These are phyloP conservation scores for Penicillium sp. DNA, from an alignment of 2,329 filamentous ascomycete species.

Conservation along the genomic window DNA sequence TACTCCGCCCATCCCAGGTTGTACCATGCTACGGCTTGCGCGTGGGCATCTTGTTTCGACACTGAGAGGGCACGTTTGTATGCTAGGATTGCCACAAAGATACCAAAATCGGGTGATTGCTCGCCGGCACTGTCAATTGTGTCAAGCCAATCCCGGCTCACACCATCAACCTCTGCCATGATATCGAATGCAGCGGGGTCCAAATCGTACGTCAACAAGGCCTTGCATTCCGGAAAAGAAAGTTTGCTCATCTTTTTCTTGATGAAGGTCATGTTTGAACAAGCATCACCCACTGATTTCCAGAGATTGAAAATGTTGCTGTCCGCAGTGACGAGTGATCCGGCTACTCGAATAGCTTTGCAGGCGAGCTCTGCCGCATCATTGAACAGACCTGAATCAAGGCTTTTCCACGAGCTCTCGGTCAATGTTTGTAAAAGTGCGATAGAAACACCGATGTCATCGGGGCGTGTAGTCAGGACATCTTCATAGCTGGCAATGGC, in stretches of 20 bases:
- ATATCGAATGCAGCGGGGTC: conserved; percentile 51
- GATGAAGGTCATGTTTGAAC: conserved; percentile 72
- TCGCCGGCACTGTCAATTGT: conserved; percentile 28
- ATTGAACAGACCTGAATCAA: conserved; percentile 81
- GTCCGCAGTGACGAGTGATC: conserved; percentile 54
- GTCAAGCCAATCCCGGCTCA: conserved; percentile 41
- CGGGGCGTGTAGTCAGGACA: conserved; percentile 61
- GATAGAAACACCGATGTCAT: conserved; percentile 80
- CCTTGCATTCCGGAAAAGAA: conserved; percentile 51
- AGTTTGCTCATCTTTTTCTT: conserved; percentile 61
- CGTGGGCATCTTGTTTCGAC: conserved; percentile 68
- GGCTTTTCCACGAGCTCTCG: conserved; percentile 68
- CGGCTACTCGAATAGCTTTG: conserved; percentile 63
- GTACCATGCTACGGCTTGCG: conserved; percentile 93
- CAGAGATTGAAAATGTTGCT: conserved; percentile 83
- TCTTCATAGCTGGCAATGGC: conserved; percentile 70
- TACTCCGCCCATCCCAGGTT: conserved; percentile 95
- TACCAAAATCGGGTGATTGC: conserved; percentile 46
- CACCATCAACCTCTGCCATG: conserved; percentile 63
- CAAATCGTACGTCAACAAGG: conserved; percentile 53
- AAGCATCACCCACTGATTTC: conserved; percentile 87
- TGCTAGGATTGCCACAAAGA: conserved; percentile 71
- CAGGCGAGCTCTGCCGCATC: conserved; percentile 67
- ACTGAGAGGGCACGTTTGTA: conserved; percentile 79
- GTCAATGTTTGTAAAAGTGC: conserved; percentile 82